Base-by-base conservation (phyloP, 805 yeast genomes). In the Metschnikowia dekortorum region DNA sequence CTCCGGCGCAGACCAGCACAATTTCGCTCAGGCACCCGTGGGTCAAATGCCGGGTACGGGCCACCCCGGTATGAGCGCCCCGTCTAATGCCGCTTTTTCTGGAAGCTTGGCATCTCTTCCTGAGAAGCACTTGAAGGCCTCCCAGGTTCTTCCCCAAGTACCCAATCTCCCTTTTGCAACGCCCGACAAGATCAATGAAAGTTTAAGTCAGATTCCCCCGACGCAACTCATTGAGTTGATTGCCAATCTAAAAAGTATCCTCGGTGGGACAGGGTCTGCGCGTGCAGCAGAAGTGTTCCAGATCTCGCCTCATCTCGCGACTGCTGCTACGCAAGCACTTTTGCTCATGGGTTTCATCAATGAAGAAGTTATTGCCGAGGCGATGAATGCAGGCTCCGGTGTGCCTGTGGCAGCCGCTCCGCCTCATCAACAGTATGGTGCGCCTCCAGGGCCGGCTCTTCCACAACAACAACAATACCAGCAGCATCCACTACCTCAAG, bases 311-410 rank as follows among this genome's bases (percentile, higher is more conserved):
- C 67, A 81, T 44, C 68, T 86, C 39, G 85, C 90, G 3, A 69
- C 81, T 2, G 77, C 87, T 1, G 83, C 88, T 1, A 82, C 91
- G 0, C 94, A 87, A 62, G 87, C 90, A 2, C 70, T 87, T 53
- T 67, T 87, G 16, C 72, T 85, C 44, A 86, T 87, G 91, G 95
- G 94, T 0, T 75, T 87, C 39, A 80, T 87, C 22, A 87, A 85
- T 62, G 73, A 76, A 36, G 82, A 80, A 41, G 85, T 84, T n/a
- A 81, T 86, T n/a, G 74, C 75, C 34, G 80, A 82, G 53, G 80
- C 87, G 4, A 64, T 74, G 69, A 69, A 67, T 34, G 53, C 70
- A 2, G 66, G 46, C 8, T 30, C 47, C n/a, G 32, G 8, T 4
- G 48, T 61, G 52, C 22, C 56, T 60, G 56, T 60, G 61, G 48